Percentiles rank a stretch among this genome's conserved stretches.
Evolutionary conservation across 352 stramenopile genomes (phyloP).

Genomic region (Pythium scleroteichum): DNA sequence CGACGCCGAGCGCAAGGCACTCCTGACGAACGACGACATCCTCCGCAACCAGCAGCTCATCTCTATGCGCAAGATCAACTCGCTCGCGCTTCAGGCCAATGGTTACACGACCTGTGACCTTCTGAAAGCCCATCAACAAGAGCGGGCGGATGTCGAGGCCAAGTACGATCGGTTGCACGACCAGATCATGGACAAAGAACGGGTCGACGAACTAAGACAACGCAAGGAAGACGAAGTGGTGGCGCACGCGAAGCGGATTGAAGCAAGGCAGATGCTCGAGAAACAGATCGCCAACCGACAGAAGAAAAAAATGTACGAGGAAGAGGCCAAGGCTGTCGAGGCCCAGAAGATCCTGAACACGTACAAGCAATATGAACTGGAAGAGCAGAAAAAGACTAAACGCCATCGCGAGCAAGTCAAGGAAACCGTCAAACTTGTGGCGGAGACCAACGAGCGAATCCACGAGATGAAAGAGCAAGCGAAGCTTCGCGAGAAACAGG

Average conservation of each 20-base stretch:
- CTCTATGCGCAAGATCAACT: slow-evolving; percentile 69
- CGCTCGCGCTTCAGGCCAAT: slow-evolving; percentile 57
- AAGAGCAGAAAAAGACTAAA: slow-evolving; percentile 60
- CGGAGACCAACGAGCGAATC: slow-evolving; percentile 67
- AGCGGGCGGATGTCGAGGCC: slow-evolving; percentile 40
- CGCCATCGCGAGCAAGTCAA: slow-evolving; percentile 48
- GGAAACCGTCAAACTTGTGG: slow-evolving; percentile 47
- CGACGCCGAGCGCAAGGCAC: slow-evolving; percentile 57
- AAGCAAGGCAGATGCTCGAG: slow-evolving; percentile 66
- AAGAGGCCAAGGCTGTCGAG: slow-evolving; percentile 79
- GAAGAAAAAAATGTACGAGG: slow-evolving; percentile 69
- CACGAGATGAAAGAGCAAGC: slow-evolving; percentile 64
- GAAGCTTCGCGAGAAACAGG: slow-evolving; percentile 48
- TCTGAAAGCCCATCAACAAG: slow-evolving; percentile 47
- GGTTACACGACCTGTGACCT: slow-evolving; percentile 70
- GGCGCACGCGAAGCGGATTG: slow-evolving; percentile 52
- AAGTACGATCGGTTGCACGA: slow-evolving; percentile 73
- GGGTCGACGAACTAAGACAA: slow-evolving; percentile 50
- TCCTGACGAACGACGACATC: slow-evolving; percentile 67
- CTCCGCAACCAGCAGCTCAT: slow-evolving; percentile 58
- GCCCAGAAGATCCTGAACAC: slow-evolving; percentile 76
- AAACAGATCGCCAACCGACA: slow-evolving; percentile 67
- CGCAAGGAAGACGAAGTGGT: slow-evolving; percentile 43
- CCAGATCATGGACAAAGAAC: slow-evolving; percentile 73
- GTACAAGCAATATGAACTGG: slow-evolving; percentile 80